Base-by-base conservation (phyloP, 805 yeast species). In the Wickerhamiella sergipiensis region DNA sequence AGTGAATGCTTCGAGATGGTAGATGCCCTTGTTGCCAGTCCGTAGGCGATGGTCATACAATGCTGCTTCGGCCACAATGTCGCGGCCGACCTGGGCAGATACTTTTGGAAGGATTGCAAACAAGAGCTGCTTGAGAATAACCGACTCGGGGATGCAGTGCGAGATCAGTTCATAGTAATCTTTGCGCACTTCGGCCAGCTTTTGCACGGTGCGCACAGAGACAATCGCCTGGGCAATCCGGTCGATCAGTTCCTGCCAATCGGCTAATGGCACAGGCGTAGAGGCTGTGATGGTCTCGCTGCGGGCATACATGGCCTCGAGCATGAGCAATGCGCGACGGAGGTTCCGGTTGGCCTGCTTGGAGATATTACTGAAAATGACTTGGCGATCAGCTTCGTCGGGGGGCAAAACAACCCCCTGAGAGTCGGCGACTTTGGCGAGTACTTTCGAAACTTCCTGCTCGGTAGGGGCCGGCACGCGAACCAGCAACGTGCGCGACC, bases 1-100 rank as follows among this genome's bases (percentile, higher is more conserved):
- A 18, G 85, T 77, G 63, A 87, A 92, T 1, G 97, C 98, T 69
- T 92, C 98, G 50, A 92, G 68, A 67, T 92, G 98, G 67, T 86
- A 92, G 12, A 92, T 90, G 39, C 88, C 85, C 66, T 92, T 92
- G 53, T 77, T 77, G 2, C 97, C 98, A 52, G 84, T 68, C 52
- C 88, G 78, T 53, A 92, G 72, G 52, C 98, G 76, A 60, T 92
- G 96, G 62, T 92, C 98, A 53, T 60, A 66, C 59, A 78, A 82
- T 1, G 72, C 61, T 1, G 95, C 76, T 5, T 79, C 67, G 8
- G 75, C 75, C 10, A 84, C 76, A n/a, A 70, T 57, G 29, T 56
- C 57, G 3, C 67, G 59, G 13, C 62, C 60, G 1, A 56, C 60
- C 15, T 40, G 39, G 1, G 60, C 56, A 13, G 59, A 53, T 10